A percentile compares a stretch with the other conserved stretches of the same genome.
Evolutionary conservation across 1,284 basidiomycete genomes (phyloP).

Genomic region (Phellopilus nigrolimitatus): DNA sequence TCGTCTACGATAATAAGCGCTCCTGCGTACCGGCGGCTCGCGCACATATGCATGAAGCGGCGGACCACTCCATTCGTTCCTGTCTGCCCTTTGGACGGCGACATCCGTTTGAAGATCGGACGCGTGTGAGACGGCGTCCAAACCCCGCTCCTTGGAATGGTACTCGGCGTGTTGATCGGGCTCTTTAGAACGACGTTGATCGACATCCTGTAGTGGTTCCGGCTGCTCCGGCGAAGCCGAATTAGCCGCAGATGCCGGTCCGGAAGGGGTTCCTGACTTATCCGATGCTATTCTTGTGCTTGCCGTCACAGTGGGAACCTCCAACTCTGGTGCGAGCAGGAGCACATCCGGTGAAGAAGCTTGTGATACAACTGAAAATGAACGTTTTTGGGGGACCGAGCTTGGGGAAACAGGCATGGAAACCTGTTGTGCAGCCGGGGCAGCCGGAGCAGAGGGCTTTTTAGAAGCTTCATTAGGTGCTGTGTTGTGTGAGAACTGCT

Average conservation of each 20-base stretch:
- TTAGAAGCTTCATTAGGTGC: neutral
- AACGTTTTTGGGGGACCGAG: neutral
- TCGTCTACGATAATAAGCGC: neutral
- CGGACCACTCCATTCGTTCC: neutral
- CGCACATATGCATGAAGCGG: neutral
- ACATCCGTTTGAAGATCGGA: neutral
- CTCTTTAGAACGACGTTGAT: neutral
- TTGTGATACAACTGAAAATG: neutral
- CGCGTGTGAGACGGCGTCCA: too few species aligned
- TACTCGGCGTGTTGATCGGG: too few species aligned
- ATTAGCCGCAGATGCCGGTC: neutral
- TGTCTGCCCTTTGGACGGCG: neutral
- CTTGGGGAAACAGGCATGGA: neutral
- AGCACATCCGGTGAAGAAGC: neutral
- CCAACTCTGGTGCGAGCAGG: neutral
- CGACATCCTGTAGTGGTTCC: neutral
- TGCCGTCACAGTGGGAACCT: neutral
- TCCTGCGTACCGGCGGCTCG: neutral
- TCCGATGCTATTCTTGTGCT: neutral
- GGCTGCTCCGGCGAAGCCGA: neutral
- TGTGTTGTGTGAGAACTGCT: conserved; percentile 1
- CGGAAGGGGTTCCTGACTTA: neutral
- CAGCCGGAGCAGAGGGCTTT: neutral
- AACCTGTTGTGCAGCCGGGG: neutral
- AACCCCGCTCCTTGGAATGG: too few species aligned